These are phyloP conservation scores for Gloeopeniophorella convolvens DNA, from an alignment of 768 basidiomycete species.

Conservation along the genomic window DNA sequence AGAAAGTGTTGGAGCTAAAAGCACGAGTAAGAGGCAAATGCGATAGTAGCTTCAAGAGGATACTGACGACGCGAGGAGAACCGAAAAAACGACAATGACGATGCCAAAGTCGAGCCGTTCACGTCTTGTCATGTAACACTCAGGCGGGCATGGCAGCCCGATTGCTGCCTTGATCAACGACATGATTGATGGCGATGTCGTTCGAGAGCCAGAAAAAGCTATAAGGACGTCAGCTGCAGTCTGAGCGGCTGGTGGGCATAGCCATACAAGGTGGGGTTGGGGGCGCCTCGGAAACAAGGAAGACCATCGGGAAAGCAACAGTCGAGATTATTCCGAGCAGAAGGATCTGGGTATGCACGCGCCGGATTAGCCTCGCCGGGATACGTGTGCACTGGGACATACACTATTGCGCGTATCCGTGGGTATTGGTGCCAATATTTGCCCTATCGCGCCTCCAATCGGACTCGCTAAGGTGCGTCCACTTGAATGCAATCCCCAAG, in stretches of 20 bases:
- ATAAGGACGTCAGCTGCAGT: not conserved
- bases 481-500: not conserved
- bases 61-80: constrained; percentile 56
- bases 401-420: constrained; percentile 38
- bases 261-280: constrained; percentile 72
- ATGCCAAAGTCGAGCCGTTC: constrained; percentile 71
- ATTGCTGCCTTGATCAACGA: constrained; percentile 50
- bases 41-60: not conserved
- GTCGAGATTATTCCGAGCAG: constrained; percentile 68
- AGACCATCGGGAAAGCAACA: constrained; percentile 47
- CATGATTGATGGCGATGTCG: constrained; percentile 40
- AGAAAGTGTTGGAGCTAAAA: constrained; percentile 53
- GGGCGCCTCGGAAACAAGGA: constrained; percentile 55
- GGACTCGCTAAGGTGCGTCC: constrained; percentile 50
- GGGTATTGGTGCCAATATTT: constrained; percentile 62
- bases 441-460: constrained; percentile 65
- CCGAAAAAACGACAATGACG: constrained; percentile 52
- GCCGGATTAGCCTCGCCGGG: not conserved
- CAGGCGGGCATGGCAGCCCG: constrained; percentile 34
- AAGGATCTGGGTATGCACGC: constrained; percentile 46
- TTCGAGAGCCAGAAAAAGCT: constrained; percentile 65
- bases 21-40: not conserved
- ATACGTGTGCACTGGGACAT: constrained; percentile 41
- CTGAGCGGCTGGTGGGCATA: not conserved
- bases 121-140: constrained; percentile 51